phyloP scores from a whole-genome alignment of 1,284 basidiomycete genomes.

The Papiliotrema laurentii region DNA sequence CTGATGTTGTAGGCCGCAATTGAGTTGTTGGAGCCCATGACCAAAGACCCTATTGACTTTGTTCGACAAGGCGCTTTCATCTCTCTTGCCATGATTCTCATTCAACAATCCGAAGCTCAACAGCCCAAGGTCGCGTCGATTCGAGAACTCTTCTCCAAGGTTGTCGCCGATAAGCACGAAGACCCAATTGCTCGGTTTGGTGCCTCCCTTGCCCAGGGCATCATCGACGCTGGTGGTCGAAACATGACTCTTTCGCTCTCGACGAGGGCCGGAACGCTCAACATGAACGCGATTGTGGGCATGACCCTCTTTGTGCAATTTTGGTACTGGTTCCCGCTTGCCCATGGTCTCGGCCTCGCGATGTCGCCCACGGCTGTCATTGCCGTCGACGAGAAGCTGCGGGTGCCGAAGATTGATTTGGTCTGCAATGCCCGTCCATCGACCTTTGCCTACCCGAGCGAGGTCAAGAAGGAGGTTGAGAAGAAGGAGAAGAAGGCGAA shows the following conservation, averaged over 20 bases:
- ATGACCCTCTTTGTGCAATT: conserved; percentile 96
- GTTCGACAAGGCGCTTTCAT: conserved; percentile 96
- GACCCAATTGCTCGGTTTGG: conserved; percentile 97
- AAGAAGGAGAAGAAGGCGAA: conserved; percentile 84
- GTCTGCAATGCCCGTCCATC: conserved; percentile 81
- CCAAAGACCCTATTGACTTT: conserved; percentile 92
- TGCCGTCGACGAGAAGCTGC: conserved; percentile 75
- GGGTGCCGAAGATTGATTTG: conserved; percentile 87
- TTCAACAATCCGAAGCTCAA: conserved; percentile 87
- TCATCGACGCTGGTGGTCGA: conserved; percentile 92
- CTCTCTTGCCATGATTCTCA: conserved; percentile 89
- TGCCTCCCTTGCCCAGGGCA: conserved; percentile 86
- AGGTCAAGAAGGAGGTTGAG: conserved; percentile 80
- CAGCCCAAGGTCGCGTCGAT: conserved; percentile 73
- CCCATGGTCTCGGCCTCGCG: conserved; percentile 85
- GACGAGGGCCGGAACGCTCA: conserved; percentile 78
- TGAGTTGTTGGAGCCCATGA: conserved; percentile 92
- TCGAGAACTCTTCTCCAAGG: conserved; percentile 77
- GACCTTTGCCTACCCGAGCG: conserved; percentile 81
- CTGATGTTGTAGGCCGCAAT: conserved; percentile 65
- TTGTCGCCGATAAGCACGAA: conserved; percentile 90
- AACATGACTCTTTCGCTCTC: conserved; percentile 91
- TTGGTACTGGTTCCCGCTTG: conserved; percentile 98
- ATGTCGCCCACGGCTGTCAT: conserved; percentile 93
- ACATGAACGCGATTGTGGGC: conserved; percentile 88